Conservation (phyloP, 768 basidiomycete genomes). For the Lentinus tigrinus region DNA sequence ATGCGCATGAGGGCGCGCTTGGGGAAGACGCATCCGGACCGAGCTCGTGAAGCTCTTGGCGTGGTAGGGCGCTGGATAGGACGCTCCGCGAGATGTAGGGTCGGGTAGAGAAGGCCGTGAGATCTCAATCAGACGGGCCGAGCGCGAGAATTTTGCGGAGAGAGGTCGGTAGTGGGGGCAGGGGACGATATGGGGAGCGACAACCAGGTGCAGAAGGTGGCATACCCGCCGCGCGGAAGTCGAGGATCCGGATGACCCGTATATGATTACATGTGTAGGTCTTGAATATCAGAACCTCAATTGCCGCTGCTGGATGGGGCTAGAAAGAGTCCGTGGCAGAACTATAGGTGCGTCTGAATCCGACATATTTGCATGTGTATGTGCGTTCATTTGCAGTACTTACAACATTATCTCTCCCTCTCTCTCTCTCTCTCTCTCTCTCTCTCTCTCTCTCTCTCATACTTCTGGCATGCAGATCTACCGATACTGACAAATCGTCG, state of each 20-base stretch:
- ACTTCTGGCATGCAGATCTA: too few relatives aligned
- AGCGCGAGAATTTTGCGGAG: conserved; percentile 30
- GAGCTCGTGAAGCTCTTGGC: conserved; percentile 54
- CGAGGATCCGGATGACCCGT: too few relatives aligned
- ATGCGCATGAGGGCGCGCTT: conserved; percentile 37
- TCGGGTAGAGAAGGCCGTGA: conserved; percentile 58
- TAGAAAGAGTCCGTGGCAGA: too few relatives aligned
- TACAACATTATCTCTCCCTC: too few relatives aligned
- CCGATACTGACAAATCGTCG: too few relatives aligned
- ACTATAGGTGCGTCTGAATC: too few relatives aligned
- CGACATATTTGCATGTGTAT: too few relatives aligned
- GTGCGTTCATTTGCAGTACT: too few relatives aligned
- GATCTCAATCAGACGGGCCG: conserved; percentile 50
- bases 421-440: too few relatives aligned
- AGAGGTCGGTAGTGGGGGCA: not conserved
- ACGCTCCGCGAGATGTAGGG: conserved; percentile 62
- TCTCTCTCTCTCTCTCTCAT: too few relatives aligned
- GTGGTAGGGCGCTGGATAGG: conserved; percentile 59
- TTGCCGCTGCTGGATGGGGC: too few relatives aligned
- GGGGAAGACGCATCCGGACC: conserved; percentile 5
- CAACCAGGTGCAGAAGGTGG: conserved; percentile 17
- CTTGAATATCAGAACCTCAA: not conserved
- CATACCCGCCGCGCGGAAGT: conserved; percentile 20
- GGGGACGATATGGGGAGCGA: conserved; percentile 8
- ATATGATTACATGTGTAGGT: not conserved